phyloP scores from a whole-genome alignment of 2,329 filamentous ascomycete species.

The Stromatinia cepivora region DNA sequence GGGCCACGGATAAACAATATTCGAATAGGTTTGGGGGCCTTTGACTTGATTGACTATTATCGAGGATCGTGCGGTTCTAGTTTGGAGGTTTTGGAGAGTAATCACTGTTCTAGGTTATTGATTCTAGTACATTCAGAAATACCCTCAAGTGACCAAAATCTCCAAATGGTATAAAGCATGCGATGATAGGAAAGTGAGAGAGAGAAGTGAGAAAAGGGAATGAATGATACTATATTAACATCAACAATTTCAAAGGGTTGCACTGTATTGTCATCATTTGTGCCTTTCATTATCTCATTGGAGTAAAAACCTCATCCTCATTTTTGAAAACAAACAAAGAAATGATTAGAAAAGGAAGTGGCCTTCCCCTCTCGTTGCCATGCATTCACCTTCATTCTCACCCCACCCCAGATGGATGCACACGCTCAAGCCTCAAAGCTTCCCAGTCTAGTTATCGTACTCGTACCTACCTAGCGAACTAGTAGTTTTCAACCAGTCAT shows the following conservation, averaged over 20 bases:
- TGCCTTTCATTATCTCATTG: background rate
- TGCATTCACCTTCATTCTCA: background rate
- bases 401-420: background rate
- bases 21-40: background rate
- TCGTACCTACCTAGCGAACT: too few species aligned
- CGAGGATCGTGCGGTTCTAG: background rate
- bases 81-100: background rate
- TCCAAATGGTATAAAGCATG: background rate
- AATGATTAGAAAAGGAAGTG: background rate
- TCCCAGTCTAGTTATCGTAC: background rate
- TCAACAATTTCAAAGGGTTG: background rate
- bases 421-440: slow-evolving; percentile 3
- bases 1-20: background rate
- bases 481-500: background rate
- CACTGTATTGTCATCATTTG: background rate
- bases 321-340: slow-evolving; percentile 7
- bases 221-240: too few species aligned
- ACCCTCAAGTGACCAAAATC: background rate
- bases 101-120: background rate
- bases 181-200: background rate
- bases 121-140: background rate
- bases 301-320: background rate
- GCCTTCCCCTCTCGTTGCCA: background rate
- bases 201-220: background rate
- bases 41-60: background rate